These are phyloP conservation scores for Theobroma cacao DNA, from an alignment of 345 rosid species.

Conservation along the genomic window DNA sequence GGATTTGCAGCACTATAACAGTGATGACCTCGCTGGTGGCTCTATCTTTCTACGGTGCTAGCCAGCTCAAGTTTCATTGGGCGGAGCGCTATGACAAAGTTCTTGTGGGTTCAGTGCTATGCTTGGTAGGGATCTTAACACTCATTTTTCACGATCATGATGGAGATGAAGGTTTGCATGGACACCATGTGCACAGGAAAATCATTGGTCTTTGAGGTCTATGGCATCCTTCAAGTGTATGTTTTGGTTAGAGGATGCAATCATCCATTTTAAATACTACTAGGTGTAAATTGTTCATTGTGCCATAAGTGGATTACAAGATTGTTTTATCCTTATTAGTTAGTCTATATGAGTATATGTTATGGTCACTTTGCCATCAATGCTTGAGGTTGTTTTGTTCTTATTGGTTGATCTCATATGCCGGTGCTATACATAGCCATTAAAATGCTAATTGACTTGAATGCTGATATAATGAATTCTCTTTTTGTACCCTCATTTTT, in stretches of 20 bases:
- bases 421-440: neutral
- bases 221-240: neutral
- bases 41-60: constrained; percentile 92
- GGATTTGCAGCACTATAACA: constrained; percentile 66
- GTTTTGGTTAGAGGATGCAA: neutral
- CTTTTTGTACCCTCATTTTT: too few relatives aligned
- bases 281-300: neutral
- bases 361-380: neutral
- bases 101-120: constrained; percentile 90
- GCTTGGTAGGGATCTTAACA: constrained; percentile 88
- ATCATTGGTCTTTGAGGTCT: constrained; percentile 43
- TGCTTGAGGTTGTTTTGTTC: neutral
- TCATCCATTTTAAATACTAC: neutral
- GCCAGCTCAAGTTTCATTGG: constrained; percentile 97
- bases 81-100: constrained; percentile 95
- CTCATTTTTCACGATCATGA: constrained; percentile 87
- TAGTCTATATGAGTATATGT: neutral
- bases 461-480: too few relatives aligned
- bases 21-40: constrained; percentile 99
- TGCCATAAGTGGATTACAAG: neutral
- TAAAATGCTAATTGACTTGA: neutral
- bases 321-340: neutral
- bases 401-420: neutral
- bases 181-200: constrained; percentile 62
- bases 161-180: constrained; percentile 32